A percentile compares a stretch with the other conserved stretches of the same genome.
Evolutionary conservation across 495 filamentous ascomycete species (phyloP).

Genomic region (Penicillium arizonense): DNA sequence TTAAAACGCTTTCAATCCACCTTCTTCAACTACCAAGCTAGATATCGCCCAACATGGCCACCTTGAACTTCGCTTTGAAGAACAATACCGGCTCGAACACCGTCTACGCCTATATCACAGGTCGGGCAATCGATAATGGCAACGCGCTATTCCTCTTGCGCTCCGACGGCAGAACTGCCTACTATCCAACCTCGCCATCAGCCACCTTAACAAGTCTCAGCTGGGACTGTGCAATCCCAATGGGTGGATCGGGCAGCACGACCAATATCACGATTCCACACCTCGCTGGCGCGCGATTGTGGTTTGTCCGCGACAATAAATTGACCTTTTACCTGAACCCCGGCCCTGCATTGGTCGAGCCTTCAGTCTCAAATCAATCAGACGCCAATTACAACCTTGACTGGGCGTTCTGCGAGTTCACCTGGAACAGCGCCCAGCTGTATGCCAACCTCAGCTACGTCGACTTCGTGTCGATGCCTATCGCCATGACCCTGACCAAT

Average conservation of each 20-base stretch:
- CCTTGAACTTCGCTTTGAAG: slow-evolving; percentile 56
- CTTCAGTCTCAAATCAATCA: slow-evolving; percentile 60
- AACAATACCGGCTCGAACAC: slow-evolving; percentile 61
- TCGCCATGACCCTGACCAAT: slow-evolving; percentile 59
- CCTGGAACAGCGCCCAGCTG: slow-evolving; percentile 62
- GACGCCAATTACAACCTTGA: slow-evolving; percentile 63
- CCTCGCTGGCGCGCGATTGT: slow-evolving; percentile 66
- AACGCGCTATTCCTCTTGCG: slow-evolving; percentile 60
- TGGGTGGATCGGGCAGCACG: slow-evolving; percentile 59
- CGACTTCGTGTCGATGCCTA: slow-evolving; percentile 68
- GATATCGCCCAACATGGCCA: slow-evolving; percentile 31
- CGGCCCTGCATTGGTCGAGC: slow-evolving; percentile 67
- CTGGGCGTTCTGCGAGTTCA: slow-evolving; percentile 77
- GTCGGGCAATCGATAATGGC: slow-evolving; percentile 59
- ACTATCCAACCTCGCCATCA: slow-evolving; percentile 53
- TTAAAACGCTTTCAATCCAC: background rate
- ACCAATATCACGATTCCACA: slow-evolving; percentile 63
- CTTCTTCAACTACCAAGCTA: background rate
- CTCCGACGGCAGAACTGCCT: slow-evolving; percentile 55
- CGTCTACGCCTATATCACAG: slow-evolving; percentile 71
- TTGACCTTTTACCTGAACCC: slow-evolving; percentile 72
- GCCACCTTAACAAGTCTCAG: slow-evolving; percentile 42
- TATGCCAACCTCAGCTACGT: slow-evolving; percentile 77
- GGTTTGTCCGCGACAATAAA: slow-evolving; percentile 60
- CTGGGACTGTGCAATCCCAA: slow-evolving; percentile 58